Evolutionary conservation across 2,329 filamentous ascomycete genomes (phyloP), one percentile per base, ranked within the genome.

Genomic region (Coniochaeta pulveracea): DNA sequence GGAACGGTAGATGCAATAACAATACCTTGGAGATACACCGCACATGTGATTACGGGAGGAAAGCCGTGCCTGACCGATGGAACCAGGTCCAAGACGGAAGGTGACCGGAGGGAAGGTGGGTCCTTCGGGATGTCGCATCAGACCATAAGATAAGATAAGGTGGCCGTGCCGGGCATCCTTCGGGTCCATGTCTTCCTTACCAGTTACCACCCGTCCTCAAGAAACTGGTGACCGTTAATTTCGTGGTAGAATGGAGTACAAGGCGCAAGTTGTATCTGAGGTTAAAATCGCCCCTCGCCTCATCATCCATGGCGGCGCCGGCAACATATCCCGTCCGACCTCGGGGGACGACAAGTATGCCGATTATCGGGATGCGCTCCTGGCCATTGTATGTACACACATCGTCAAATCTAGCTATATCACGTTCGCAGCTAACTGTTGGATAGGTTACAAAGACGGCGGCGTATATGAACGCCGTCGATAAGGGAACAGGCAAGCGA

Each of bases 241-340:
- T n/a, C n/a, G n/a, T n/a, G n/a, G n/a, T n/a, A n/a, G n/a, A n/a
- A 67, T 68, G 64, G 56, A 66, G 35, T 63, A 61, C 43, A 59
- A 53, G 35, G 37, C 31, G 5, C 50, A 46, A 18, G 40, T 35
- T 4, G 36, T 25, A 14, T 10, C 42, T 2, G 12, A 35, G 1
- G 33, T 41, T 15, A 50, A 40, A 30, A 38, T 64, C 21, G 57
- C 60, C 46, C 76, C 78, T 4, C 66, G 75, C 8, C 51, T 83
- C 19, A 78, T 83, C 48, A 72, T 84, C 47, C 79, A 84, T 47
- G 81, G 80, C 48, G 80, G 80, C 21, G 80, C 81, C 2, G 80
- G 80, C 30, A 78, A 80, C 48, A 76, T 85, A 43, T 64, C 64
- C 17, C 76, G 70, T 4, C 52, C 62, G 6, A 73, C 65, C 37